These are phyloP conservation scores for Coemansia umbellata DNA, from an alignment of 192 early-diverging fungal genomes.

Conservation along the genomic window DNA sequence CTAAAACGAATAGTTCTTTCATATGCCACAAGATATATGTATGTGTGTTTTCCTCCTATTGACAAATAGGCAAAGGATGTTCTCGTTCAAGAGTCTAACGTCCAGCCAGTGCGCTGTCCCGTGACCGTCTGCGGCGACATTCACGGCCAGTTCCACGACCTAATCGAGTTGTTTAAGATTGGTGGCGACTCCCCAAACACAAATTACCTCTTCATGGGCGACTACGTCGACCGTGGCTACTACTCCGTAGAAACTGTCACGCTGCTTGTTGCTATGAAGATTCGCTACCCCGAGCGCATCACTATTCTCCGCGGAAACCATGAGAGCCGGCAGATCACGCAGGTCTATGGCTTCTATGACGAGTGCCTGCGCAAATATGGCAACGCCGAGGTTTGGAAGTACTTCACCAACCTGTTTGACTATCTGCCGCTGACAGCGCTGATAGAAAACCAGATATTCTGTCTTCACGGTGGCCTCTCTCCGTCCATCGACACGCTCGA, in stretches of 20 bases:
- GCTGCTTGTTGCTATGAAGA: constrained; percentile 92
- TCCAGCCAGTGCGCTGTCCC: constrained; percentile 96
- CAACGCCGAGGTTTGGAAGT: constrained; percentile 96
- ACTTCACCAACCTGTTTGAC: constrained; percentile 97
- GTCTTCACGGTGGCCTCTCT: constrained; percentile 96
- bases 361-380: constrained; percentile 99
- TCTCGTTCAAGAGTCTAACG: constrained; percentile 93
- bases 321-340: constrained; percentile 97
- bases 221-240: constrained; percentile 99
- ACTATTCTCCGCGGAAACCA: constrained; percentile 98
- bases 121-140: constrained; percentile 99
- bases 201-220: constrained; percentile 99
- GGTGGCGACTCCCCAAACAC: constrained; percentile 96
- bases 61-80: constrained; percentile 85
- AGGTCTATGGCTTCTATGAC: constrained; percentile 99
- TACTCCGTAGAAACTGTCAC: constrained; percentile 98
- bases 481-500: constrained; percentile 95
- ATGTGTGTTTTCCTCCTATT: too few relatives aligned
- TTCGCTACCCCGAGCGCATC: constrained; percentile 85
- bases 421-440: constrained; percentile 93
- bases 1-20: too few relatives aligned
- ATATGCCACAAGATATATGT: constrained; percentile 8
- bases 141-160: constrained; percentile 98
- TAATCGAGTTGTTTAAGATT: constrained; percentile 95
- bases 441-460: constrained; percentile 97